Evolutionary conservation across 2,329 filamentous ascomycete genomes (phyloP), one percentile per base, ranked within the genome.

Genomic region (Fusarium scirpi): DNA sequence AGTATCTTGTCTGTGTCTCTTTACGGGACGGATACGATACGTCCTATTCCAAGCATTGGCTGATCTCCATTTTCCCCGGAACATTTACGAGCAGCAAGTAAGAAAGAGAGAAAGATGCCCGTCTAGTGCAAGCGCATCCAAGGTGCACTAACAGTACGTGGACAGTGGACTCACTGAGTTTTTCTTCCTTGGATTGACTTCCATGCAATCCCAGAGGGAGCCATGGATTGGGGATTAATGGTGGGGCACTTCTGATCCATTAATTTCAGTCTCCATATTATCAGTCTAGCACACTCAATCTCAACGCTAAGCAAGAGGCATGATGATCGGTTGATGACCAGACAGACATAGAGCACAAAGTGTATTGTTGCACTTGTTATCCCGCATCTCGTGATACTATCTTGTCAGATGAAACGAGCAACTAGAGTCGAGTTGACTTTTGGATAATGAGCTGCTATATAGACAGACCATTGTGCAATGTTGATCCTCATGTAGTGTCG

Each of bases 231-330:
- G 62, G 63, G 62, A 73, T 74, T 69, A 65, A 62, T 44, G 70
- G 72, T 74, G 72, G 72, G 70, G 72, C 72, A 41, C 46, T 56
- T 58, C 58, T 61, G 61, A 32, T 74, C 72, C 72, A 72, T 64
- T 74, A 74, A 74, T 74, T 73, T 74, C 49, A 54, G 54, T 49
- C 49, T 57, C 66, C 65, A 62, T 46, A 57, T 30, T 52, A 55
- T 47, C 47, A 51, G 52, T 48, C 25, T 55, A 27, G 47, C 47
- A 61, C 55, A 57, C 47, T 38, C 54, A 57, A 63, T 68, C 44
- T 60, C 49, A 24, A 62, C 53, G n/a, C 27, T 61, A 62, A 41
- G 41, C 58, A 46, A 56, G 51, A 56, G 40, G 20, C 48, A 54
- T 45, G 48, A 65, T 45, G 48, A 62, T 52, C 52, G 45, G 41